These are phyloP conservation scores for Aspergillus japonicus DNA, from an alignment of 2,329 filamentous ascomycete genomes.

Conservation along the genomic window DNA sequence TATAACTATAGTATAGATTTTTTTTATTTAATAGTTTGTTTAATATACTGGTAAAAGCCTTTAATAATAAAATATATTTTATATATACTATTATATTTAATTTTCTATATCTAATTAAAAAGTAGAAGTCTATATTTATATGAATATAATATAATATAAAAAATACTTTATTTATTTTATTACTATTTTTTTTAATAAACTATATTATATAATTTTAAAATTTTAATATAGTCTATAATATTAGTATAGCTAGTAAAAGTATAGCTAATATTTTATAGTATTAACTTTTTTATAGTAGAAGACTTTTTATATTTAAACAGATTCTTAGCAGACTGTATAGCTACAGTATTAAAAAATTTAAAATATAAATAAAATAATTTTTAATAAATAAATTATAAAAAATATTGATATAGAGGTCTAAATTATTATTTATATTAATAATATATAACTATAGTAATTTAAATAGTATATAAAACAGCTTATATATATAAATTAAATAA, in stretches of 20 bases:
- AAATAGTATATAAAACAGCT: no score
- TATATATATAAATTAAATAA: no score
- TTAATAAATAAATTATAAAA: no score
- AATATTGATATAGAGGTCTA: no score
- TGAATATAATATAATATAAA: not conserved
- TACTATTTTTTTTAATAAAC: not conserved
- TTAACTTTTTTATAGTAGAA: not conserved
- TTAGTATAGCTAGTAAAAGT: no score
- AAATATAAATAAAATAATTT: no score
- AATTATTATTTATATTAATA: no score
- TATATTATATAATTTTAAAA: not conserved
- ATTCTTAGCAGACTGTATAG: not conserved
- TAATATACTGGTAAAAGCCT: not conserved
- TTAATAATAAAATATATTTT: not conserved
- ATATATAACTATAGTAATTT: no score
- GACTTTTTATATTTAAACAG: not conserved
- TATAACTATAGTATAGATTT: no score
- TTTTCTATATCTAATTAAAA: not conserved
- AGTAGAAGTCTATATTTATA: not conserved
- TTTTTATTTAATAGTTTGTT: no score
- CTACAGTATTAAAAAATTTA: not conserved
- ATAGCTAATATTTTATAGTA: not conserved
- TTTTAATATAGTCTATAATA: no score
- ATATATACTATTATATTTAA: not conserved
- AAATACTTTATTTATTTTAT: not conserved